A percentile compares a stretch with the other conserved stretches of the same genome.
Evolutionary conservation across 164 flowering plant species (phyloP).

Genomic region (Hamamelis virginiana): DNA sequence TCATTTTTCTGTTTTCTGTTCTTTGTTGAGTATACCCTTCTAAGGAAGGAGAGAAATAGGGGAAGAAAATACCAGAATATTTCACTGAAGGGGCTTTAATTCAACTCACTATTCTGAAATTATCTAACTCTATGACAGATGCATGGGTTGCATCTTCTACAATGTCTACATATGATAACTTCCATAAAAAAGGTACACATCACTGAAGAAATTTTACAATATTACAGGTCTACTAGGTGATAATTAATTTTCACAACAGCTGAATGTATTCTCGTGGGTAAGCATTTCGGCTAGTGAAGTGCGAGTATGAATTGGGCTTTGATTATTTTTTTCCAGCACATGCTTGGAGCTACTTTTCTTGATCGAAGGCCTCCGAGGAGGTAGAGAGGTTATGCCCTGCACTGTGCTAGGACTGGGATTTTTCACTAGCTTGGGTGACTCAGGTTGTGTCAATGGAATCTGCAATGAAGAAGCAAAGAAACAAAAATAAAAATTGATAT

Average conservation of each 20-base stretch:
- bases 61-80: too few species aligned
- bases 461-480: slow-evolving; percentile 3
- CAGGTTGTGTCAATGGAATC: slow-evolving; percentile 19
- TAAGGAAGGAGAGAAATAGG: too few species aligned
- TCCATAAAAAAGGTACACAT: neutral
- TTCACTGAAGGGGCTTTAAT: too few species aligned
- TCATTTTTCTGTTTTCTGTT: too few species aligned
- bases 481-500: neutral
- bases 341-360: slow-evolving; percentile 15
- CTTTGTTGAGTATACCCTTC: too few species aligned
- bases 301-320: slow-evolving; percentile 4
- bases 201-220: neutral
- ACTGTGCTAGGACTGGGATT: slow-evolving; percentile 10
- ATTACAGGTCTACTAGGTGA: neutral
- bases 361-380: slow-evolving; percentile 16
- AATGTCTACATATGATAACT: neutral
- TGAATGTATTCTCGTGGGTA: slow-evolving; percentile 30
- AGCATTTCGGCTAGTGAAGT: slow-evolving; percentile 7
- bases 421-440: slow-evolving; percentile 15
- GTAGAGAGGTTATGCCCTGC: slow-evolving; percentile 7
- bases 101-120: too few species aligned
- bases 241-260: slow-evolving; percentile 4
- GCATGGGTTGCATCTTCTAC: neutral
- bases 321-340: slow-evolving; percentile 17
- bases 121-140: too few species aligned